Percentiles rank a stretch among this genome's conserved stretches.
Evolutionary conservation across 2,329 filamentous ascomycete genomes (phyloP).

Genomic region (Metarhizium rileyi): DNA sequence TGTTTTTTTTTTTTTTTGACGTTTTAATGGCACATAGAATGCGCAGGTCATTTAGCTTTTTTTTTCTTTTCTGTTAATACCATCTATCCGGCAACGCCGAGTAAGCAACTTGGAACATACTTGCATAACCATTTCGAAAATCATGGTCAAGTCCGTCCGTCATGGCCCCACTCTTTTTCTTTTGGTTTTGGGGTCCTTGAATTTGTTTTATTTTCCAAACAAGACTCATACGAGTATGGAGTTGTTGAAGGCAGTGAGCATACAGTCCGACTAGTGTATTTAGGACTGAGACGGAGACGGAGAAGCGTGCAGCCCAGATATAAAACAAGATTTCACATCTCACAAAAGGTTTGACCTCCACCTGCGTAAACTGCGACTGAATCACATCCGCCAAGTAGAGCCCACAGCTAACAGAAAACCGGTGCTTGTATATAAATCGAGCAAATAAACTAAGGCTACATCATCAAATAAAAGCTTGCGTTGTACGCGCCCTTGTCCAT

Average conservation of each 20-base stretch:
- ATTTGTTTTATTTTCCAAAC: not conserved
- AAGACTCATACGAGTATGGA: not conserved
- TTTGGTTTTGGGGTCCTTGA: not conserved
- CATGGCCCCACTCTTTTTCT: not conserved
- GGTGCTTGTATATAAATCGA: constrained; percentile 20
- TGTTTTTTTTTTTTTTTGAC: too few species aligned
- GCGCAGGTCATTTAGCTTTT: not conserved
- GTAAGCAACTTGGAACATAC: not conserved
- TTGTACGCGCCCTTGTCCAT: constrained; percentile 3
- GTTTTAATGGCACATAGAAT: not conserved
- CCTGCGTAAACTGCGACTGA: constrained; percentile 26
- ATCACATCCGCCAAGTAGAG: constrained; percentile 36
- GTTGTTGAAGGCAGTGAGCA: not conserved
- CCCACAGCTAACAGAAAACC: constrained; percentile 24
- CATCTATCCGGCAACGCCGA: not conserved
- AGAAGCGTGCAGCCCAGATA: not conserved
- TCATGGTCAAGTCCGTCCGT: not conserved
- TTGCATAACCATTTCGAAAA: too few species aligned
- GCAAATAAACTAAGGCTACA: constrained; percentile 24
- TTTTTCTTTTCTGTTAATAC: not conserved
- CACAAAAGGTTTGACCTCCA: not conserved
- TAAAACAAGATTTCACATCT: not conserved
- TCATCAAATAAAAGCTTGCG: constrained; percentile 18
- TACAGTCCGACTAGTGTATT: not conserved
- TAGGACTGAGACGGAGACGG: not conserved